phyloP scores from a whole-genome alignment of 2,329 filamentous ascomycete genomes.

The Fusarium dlaminii region DNA sequence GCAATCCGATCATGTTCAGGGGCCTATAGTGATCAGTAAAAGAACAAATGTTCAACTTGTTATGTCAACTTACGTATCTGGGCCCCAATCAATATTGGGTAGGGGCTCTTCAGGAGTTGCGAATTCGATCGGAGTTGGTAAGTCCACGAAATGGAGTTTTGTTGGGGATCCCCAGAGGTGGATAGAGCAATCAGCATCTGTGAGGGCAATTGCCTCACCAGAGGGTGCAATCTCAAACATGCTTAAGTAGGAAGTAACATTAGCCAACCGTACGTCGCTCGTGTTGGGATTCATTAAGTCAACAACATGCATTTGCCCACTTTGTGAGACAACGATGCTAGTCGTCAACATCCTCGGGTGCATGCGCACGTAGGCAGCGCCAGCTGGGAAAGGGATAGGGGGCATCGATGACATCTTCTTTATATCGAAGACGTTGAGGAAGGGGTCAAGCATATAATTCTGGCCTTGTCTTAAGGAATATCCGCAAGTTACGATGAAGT shows the following conservation, averaged over 20 bases:
- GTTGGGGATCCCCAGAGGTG: constrained; percentile 89
- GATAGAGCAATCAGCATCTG: constrained; percentile 80
- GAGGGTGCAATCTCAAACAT: constrained; percentile 89
- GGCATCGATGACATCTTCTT: constrained; percentile 89
- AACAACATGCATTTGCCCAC: constrained; percentile 93
- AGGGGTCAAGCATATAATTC: constrained; percentile 85
- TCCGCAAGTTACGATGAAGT: constrained; percentile 94
- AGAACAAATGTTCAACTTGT: no score
- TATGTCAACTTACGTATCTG: constrained; percentile 69
- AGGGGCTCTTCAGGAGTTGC: constrained; percentile 70
- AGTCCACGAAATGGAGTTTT: constrained; percentile 88
- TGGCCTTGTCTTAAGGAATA: constrained; percentile 81
- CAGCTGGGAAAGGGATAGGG: constrained; percentile 90
- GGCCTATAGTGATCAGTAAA: constrained; percentile 61
- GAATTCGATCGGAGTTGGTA: constrained; percentile 80
- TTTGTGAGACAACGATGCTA: constrained; percentile 90
- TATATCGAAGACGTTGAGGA: constrained; percentile 95
- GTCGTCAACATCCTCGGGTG: constrained; percentile 96
- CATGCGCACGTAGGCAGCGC: constrained; percentile 94
- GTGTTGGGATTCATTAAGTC: constrained; percentile 94
- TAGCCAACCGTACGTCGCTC: constrained; percentile 84
- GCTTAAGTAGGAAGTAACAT: constrained; percentile 77
- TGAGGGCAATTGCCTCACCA: constrained; percentile 84
- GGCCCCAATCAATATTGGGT: constrained; percentile 72
- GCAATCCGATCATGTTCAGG: constrained; percentile 86